Percentiles rank a stretch among this genome's conserved stretches.
phyloP scores from a whole-genome alignment of 441 rosid genomes.

The Kokia cookei region DNA sequence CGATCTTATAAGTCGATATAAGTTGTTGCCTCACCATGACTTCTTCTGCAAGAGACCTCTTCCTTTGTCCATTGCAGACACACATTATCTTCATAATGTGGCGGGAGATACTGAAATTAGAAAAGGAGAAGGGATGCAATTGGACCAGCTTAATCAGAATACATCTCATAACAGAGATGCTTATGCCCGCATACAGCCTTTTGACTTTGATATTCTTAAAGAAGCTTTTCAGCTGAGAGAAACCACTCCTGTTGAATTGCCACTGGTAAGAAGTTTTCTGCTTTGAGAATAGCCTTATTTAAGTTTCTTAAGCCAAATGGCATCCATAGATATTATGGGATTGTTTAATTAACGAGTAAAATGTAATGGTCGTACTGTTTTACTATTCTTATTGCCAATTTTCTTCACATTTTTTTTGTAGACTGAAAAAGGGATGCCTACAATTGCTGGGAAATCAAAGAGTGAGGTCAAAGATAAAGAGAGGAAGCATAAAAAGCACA shows the following conservation, averaged over 20 bases:
- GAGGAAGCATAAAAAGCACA: slow-evolving; percentile 52
- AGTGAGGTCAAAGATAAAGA: slow-evolving; percentile 50
- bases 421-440: slow-evolving; percentile 53
- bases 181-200: slow-evolving; percentile 53
- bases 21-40: slow-evolving; percentile 75
- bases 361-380: background rate
- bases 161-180: slow-evolving; percentile 37
- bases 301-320: background rate
- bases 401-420: slow-evolving; percentile 6
- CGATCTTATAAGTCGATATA: slow-evolving; percentile 82
- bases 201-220: slow-evolving; percentile 66
- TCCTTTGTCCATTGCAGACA: slow-evolving; percentile 78
- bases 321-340: background rate
- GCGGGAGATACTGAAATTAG: slow-evolving; percentile 78
- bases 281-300: background rate
- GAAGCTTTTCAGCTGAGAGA: slow-evolving; percentile 77
- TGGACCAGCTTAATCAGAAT: slow-evolving; percentile 76
- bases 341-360: background rate
- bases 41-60: slow-evolving; percentile 89
- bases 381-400: background rate
- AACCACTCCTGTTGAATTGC: slow-evolving; percentile 60
- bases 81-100: slow-evolving; percentile 81
- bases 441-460: slow-evolving; percentile 38
- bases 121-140: slow-evolving; percentile 88
- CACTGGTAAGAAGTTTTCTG: slow-evolving; percentile 45